Evolutionary conservation across 768 basidiomycete species (phyloP).

Genomic region (Leccinum variicolor): DNA sequence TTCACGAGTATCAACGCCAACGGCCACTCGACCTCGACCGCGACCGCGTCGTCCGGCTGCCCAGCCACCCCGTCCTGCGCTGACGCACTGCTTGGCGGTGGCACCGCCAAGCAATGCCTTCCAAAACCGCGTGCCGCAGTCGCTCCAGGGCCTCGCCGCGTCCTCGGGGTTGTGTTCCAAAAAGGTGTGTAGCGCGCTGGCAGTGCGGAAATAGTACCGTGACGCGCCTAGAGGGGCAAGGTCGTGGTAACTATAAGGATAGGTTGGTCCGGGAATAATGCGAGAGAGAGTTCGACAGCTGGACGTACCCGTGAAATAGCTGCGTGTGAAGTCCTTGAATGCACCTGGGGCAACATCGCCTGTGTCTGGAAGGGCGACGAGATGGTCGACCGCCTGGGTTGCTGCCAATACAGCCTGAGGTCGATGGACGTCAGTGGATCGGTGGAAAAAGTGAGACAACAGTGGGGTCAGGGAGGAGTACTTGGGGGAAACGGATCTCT

Average conservation of each 20-base stretch:
- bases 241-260: neutral
- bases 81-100: no score
- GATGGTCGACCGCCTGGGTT: constrained; percentile 72
- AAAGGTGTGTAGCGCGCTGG: constrained; percentile 67
- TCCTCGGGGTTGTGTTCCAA: constrained; percentile 65
- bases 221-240: constrained; percentile 30
- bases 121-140: constrained; percentile 64
- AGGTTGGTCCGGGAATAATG: no score
- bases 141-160: constrained; percentile 43
- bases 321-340: constrained; percentile 44
- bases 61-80: constrained; percentile 18
- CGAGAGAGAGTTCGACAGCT: constrained; percentile 7
- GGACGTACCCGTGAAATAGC: constrained; percentile 56
- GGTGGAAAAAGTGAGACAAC: constrained; percentile 59
- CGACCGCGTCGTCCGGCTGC: constrained; percentile 26
- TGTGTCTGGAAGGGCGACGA: constrained; percentile 66
- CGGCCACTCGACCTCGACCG: constrained; percentile 43
- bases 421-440: constrained; percentile 57
- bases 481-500: constrained; percentile 58
- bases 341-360: constrained; percentile 26
- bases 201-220: constrained; percentile 67
- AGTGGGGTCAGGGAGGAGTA: constrained; percentile 57
- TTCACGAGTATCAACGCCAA: constrained; percentile 30
- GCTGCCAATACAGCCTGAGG: constrained; percentile 60
- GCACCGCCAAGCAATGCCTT: constrained; percentile 44